Percentiles rank a stretch among this genome's conserved stretches.
Conservation (phyloP, 192 early-diverging fungal genomes). For the Entomortierella chlamydospora region DNA sequence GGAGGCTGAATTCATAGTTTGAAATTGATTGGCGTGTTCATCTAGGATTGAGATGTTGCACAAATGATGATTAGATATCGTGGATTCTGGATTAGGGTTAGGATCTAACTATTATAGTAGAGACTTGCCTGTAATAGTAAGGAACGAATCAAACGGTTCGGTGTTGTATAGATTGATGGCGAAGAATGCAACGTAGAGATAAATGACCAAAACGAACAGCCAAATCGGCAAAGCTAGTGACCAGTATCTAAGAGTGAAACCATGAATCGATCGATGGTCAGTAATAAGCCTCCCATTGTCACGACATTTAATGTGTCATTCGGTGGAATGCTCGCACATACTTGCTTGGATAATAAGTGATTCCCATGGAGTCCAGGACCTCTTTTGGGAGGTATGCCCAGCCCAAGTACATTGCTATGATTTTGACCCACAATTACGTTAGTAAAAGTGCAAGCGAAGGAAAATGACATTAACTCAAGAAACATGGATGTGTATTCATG, state of each 20-base stretch:
- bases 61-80: background rate
- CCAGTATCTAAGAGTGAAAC: constrained; percentile 73
- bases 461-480: too few relatives aligned
- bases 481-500: too few relatives aligned
- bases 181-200: constrained; percentile 79
- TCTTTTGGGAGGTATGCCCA: constrained; percentile 89
- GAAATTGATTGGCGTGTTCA: constrained; percentile 63
- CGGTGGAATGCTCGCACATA: constrained; percentile 28
- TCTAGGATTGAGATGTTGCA: constrained; percentile 37
- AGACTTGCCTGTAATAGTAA: constrained; percentile 77
- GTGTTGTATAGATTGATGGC: constrained; percentile 85
- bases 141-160: constrained; percentile 74
- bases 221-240: constrained; percentile 85
- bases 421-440: too few relatives aligned
- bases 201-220: constrained; percentile 78
- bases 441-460: too few relatives aligned
- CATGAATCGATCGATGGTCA: background rate
- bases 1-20: constrained; percentile 53
- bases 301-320: background rate
- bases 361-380: constrained; percentile 73
- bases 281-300: background rate
- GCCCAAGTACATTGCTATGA: constrained; percentile 73
- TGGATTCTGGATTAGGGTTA: background rate
- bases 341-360: constrained; percentile 89
- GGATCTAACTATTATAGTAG: constrained; percentile 7